These are phyloP conservation scores for Didymella pinodella DNA, from an alignment of 2,329 filamentous ascomycete genomes.

Conservation along the genomic window DNA sequence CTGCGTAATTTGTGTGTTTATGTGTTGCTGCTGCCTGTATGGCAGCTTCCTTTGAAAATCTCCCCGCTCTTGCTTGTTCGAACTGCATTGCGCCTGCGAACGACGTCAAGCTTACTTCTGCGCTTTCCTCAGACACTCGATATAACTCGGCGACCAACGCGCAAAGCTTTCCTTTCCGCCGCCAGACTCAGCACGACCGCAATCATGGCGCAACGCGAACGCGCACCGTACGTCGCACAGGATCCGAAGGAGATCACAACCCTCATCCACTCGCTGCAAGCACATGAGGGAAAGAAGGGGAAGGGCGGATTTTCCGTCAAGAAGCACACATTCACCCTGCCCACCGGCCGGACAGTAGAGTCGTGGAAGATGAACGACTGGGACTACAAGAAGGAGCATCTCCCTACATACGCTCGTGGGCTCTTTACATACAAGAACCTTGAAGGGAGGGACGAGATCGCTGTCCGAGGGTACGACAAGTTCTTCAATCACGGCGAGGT, in stretches of 20 bases:
- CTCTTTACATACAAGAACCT: conserved; percentile 84
- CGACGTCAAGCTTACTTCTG: conserved; percentile 13
- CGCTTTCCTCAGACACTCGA: conserved; percentile 2
- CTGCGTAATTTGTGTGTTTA: conserved; percentile 6
- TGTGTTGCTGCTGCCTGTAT: conserved; percentile 30
- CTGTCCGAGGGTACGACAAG: conserved; percentile 92
- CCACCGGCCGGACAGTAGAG: conserved; percentile 73
- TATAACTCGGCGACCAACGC: conserved; percentile 6
- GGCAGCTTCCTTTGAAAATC: conserved; percentile 22
- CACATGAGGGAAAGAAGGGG: conserved; percentile 57
- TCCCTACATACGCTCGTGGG: conserved; percentile 92
- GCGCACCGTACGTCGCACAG: conserved; percentile 72
- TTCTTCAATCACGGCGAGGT: conserved; percentile 97
- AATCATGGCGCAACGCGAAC: conserved; percentile 61
- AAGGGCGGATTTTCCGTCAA: conserved; percentile 72
- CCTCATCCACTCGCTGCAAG: conserved; percentile 71
- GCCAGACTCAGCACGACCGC: conserved; percentile 1
- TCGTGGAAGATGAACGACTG: conserved; percentile 95
- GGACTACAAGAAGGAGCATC: conserved; percentile 88
- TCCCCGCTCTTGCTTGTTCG: conserved; percentile 23
- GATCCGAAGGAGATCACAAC: conserved; percentile 71
- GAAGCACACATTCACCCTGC: conserved; percentile 78
- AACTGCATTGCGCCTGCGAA: neutral
- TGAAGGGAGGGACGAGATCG: conserved; percentile 76
- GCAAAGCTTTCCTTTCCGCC: conserved; percentile 4